A percentile compares a stretch with the other conserved stretches of the same genome.
These are phyloP conservation scores for Penicillium fimorum DNA, from an alignment of 495 filamentous ascomycete genomes.

Conservation along the genomic window DNA sequence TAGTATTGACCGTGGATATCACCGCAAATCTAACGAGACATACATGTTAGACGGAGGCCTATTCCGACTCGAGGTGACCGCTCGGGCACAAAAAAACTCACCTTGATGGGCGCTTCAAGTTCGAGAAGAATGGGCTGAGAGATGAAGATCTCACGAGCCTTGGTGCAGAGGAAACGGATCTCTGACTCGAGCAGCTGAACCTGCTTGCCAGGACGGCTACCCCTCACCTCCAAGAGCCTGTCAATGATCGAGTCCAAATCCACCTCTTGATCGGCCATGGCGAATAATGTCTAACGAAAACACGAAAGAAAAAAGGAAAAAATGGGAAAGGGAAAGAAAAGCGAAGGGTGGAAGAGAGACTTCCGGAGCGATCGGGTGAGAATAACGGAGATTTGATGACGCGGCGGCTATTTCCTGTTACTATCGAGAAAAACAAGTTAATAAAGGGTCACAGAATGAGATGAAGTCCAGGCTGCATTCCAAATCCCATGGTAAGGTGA, in stretches of 20 bases:
- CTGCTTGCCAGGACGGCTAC: slow-evolving; percentile 96
- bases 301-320: slow-evolving; percentile 26
- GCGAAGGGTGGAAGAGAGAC: slow-evolving; percentile 32
- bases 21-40: slow-evolving; percentile 77
- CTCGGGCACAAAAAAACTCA: slow-evolving; percentile 42
- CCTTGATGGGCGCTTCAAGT: slow-evolving; percentile 98
- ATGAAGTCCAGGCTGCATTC: slow-evolving; percentile 16
- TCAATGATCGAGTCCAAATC: slow-evolving; percentile 99
- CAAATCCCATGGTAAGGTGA: slow-evolving; percentile 13
- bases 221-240: slow-evolving; percentile 93
- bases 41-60: slow-evolving; percentile 11
- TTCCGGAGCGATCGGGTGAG: slow-evolving; percentile 36
- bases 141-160: slow-evolving; percentile 99
- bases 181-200: slow-evolving; percentile 95
- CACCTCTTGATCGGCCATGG: slow-evolving; percentile 97
- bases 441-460: slow-evolving; percentile 13
- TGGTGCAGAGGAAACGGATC: slow-evolving; percentile 97
- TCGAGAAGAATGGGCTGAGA: slow-evolving; percentile 97
- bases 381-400: slow-evolving; percentile 33
- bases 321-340: slow-evolving; percentile 28
- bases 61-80: not conserved
- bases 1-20: slow-evolving; percentile 99
- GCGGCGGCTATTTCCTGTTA: slow-evolving; percentile 41
- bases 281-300: slow-evolving; percentile 38
- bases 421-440: slow-evolving; percentile 15